phyloP scores from a whole-genome alignment of 352 stramenopile species.

The Paralagenidium karlingii region DNA sequence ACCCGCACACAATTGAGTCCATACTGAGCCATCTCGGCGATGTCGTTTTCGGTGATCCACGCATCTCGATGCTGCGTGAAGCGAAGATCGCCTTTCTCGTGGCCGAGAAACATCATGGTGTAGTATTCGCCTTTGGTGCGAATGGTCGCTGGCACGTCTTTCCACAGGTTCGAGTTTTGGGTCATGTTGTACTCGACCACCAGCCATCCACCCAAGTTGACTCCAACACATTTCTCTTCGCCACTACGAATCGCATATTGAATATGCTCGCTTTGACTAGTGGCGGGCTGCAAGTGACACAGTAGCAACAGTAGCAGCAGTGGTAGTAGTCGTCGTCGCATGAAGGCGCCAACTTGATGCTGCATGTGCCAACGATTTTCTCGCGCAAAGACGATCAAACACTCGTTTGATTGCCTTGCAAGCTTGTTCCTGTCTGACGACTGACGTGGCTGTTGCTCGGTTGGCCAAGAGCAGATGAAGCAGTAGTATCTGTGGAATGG shows the following conservation, averaged over 20 bases:
- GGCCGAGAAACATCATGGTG: conserved; percentile 35
- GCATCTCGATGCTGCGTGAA: conserved; percentile 62
- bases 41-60: conserved; percentile 69
- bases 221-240: conserved; percentile 30
- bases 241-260: conserved; percentile 18
- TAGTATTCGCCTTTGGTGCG: conserved; percentile 26
- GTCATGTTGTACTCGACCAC: conserved; percentile 80
- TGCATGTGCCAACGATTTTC: too few species aligned
- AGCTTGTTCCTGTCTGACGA: too few species aligned
- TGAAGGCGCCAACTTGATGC: too few species aligned
- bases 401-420: too few species aligned
- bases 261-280: too few species aligned
- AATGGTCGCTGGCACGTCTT: conserved; percentile 46
- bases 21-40: conserved; percentile 38
- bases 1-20: conserved; percentile 73
- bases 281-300: too few species aligned
- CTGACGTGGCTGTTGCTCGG: too few species aligned
- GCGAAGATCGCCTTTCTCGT: conserved; percentile 28
- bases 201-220: conserved; percentile 81
- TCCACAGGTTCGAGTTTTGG: conserved; percentile 68
- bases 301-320: too few species aligned
- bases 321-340: too few species aligned
- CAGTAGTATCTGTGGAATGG: too few species aligned
- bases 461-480: too few species aligned
- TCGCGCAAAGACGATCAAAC: too few species aligned